These are phyloP conservation scores for Acacia crassicarpa DNA, from an alignment of 306 rosid species.

Conservation along the genomic window DNA sequence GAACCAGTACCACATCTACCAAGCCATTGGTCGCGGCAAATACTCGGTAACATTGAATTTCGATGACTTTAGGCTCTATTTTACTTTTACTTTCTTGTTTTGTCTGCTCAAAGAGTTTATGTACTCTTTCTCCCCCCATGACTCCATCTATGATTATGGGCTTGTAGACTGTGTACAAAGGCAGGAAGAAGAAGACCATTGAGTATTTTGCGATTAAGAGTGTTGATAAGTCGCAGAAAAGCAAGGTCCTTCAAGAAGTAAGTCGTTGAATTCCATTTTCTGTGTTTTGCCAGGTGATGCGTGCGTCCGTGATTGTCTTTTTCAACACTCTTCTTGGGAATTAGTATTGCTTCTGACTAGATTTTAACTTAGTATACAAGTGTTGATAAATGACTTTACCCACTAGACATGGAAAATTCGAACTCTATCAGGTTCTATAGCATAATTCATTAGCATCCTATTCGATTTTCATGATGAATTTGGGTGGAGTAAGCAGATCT, in stretches of 20 bases:
- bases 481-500: neutral
- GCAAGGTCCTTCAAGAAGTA: slow-evolving; percentile 93
- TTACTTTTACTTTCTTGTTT: neutral
- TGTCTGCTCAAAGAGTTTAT: neutral
- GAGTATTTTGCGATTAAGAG: slow-evolving; percentile 94
- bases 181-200: slow-evolving; percentile 95
- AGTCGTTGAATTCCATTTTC: slow-evolving; percentile 25
- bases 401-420: neutral
- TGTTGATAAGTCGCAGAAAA: slow-evolving; percentile 88
- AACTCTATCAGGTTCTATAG: neutral
- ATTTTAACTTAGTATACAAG: neutral
- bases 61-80: neutral
- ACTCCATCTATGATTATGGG: slow-evolving; percentile 8
- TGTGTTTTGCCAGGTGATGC: neutral
- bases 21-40: slow-evolving; percentile 96
- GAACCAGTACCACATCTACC: slow-evolving; percentile 95
- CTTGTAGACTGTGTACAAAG: slow-evolving; percentile 86
- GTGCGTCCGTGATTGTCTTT: neutral
- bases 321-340: neutral
- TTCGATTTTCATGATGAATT: neutral
- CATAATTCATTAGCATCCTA: neutral
- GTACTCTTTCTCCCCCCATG: neutral
- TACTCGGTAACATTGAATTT: slow-evolving; percentile 60
- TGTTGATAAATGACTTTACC: neutral
- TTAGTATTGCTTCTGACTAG: neutral